Conservation (phyloP, 345 rosid species). For the Barbarea vulgaris region DNA sequence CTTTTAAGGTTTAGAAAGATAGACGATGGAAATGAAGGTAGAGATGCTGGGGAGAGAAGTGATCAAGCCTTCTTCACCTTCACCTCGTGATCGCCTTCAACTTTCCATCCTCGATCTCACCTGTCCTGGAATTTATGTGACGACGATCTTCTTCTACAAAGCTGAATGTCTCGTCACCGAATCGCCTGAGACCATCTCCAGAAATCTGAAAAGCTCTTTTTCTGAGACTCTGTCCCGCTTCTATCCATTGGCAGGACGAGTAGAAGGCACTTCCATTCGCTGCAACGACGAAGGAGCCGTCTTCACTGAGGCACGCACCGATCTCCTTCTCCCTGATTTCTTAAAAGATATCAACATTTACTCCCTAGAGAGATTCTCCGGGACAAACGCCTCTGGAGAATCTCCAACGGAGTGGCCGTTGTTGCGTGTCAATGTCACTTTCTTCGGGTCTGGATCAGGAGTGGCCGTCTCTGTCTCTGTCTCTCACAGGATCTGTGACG, state of each 20-base stretch:
- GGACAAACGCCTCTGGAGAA: not conserved
- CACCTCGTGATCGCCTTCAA: not conserved
- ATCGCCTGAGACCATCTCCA: not conserved
- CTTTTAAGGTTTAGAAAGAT: no score
- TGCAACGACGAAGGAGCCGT: slow-evolving; percentile 49
- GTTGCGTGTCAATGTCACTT: slow-evolving; percentile 28
- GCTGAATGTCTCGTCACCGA: no score
- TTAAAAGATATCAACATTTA: slow-evolving; percentile 3
- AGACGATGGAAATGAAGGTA: not conserved
- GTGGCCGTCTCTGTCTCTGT: slow-evolving; percentile 37
- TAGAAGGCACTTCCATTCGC: slow-evolving; percentile 38
- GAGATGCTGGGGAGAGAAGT: not conserved
- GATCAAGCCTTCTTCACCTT: not conserved
- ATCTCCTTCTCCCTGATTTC: slow-evolving; percentile 33
- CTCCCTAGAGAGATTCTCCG: not conserved
- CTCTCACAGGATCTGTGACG: slow-evolving; percentile 55
- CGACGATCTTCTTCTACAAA: no score
- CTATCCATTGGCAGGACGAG: slow-evolving; percentile 57
- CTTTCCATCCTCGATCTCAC: not conserved
- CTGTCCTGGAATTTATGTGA: no score
- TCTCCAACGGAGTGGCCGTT: not conserved
- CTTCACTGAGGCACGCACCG: slow-evolving; percentile 41
- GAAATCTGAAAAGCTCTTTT: slow-evolving; percentile 39
- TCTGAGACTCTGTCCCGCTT: slow-evolving; percentile 44
- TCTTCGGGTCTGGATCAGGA: slow-evolving; percentile 52